These are phyloP conservation scores for Tardiomyces digboiensis DNA, from an alignment of 1,139 yeast species.

Conservation along the genomic window DNA sequence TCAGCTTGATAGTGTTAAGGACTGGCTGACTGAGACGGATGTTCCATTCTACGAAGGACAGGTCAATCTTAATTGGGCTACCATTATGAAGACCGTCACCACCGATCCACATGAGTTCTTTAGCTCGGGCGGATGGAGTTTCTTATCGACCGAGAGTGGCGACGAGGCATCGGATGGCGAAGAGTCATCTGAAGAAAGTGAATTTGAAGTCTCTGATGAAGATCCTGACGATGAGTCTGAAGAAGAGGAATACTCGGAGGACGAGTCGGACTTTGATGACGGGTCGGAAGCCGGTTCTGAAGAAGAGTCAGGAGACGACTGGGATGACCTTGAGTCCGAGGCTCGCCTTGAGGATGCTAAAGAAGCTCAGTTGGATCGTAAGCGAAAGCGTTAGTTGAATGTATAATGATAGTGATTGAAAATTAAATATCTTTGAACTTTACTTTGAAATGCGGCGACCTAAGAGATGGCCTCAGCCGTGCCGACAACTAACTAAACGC, in stretches of 20 bases:
- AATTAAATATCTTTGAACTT: no score
- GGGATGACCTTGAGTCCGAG: slow-evolving; percentile 29
- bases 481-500: no score
- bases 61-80: slow-evolving; percentile 91
- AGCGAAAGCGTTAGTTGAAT: slow-evolving; percentile 1
- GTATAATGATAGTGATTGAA: no score
- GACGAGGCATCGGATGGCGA: slow-evolving; percentile 42
- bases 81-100: slow-evolving; percentile 88
- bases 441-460: no score
- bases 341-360: slow-evolving; percentile 22
- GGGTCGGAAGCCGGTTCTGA: slow-evolving; percentile 16
- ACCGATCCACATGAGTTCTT: slow-evolving; percentile 95
- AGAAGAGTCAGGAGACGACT: slow-evolving; percentile 28
- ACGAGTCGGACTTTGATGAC: slow-evolving; percentile 8
- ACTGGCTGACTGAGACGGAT: slow-evolving; percentile 95
- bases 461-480: no score
- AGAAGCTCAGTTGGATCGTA: neutral
- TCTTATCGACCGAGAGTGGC: slow-evolving; percentile 54
- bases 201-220: slow-evolving; percentile 26
- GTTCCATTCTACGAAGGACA: slow-evolving; percentile 94
- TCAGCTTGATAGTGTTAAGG: slow-evolving; percentile 82
- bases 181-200: slow-evolving; percentile 33
- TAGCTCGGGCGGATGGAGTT: slow-evolving; percentile 90
- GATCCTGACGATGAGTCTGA: slow-evolving; percentile 19
- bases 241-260: slow-evolving; percentile 16